Conservation (phyloP, 345 rosid genomes). For the Cardiospermum halicacabum region DNA sequence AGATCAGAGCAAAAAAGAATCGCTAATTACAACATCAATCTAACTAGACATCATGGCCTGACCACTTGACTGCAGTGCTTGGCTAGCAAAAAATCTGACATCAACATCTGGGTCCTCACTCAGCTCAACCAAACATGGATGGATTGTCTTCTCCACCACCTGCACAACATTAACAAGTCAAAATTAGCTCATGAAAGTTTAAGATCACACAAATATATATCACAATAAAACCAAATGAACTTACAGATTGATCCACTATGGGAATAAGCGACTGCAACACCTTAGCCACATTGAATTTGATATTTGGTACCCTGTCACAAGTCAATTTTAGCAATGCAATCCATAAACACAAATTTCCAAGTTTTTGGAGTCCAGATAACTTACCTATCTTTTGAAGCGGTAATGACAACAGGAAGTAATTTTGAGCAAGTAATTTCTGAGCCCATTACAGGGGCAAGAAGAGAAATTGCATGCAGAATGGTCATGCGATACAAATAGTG, state of each 20-base stretch:
- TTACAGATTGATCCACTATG: slow-evolving; percentile 76
- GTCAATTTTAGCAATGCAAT: slow-evolving; percentile 1
- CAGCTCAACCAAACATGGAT: slow-evolving; percentile 65
- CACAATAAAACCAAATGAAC: slow-evolving; percentile 22
- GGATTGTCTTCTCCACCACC: slow-evolving; percentile 66
- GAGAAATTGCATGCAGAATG: slow-evolving; percentile 68
- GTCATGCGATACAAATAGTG: slow-evolving; percentile 94
- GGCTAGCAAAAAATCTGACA: slow-evolving; percentile 62
- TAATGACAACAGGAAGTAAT: slow-evolving; percentile 72
- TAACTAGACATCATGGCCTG: slow-evolving; percentile 62
- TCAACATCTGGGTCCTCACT: slow-evolving; percentile 79
- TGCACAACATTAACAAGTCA: slow-evolving; percentile 14
- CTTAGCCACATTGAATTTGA: slow-evolving; percentile 95
- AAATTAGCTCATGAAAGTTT: neutral
- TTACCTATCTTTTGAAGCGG: slow-evolving; percentile 88
- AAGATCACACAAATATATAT: neutral
- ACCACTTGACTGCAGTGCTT: slow-evolving; percentile 51
- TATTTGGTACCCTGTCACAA: slow-evolving; percentile 80
- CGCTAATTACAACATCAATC: slow-evolving; percentile 12
- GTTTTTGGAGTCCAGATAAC: neutral
- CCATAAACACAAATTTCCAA: neutral
- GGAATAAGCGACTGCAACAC: slow-evolving; percentile 83
- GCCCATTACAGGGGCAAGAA: slow-evolving; percentile 92
- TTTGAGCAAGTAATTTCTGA: slow-evolving; percentile 76
- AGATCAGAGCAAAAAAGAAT: neutral